These are phyloP conservation scores for Phytophthora rubi DNA, from an alignment of 352 stramenopile genomes.

Conservation along the genomic window DNA sequence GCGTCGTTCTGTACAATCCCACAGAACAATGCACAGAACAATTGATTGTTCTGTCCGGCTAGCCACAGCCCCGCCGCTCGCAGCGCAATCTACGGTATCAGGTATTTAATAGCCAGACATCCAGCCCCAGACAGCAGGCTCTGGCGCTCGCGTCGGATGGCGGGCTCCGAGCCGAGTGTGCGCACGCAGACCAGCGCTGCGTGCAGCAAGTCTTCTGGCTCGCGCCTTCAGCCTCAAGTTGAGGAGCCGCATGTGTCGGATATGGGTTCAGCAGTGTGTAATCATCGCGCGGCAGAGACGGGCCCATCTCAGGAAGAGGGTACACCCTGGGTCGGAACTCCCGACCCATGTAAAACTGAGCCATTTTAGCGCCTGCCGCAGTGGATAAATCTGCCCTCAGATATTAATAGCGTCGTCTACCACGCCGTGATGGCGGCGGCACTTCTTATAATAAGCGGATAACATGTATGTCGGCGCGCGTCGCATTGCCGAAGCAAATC, in stretches of 20 bases:
- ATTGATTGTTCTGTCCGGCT: too few species aligned
- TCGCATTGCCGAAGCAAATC: constrained; percentile 20
- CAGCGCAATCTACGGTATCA: not conserved
- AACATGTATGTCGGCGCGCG: not conserved
- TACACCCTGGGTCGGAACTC: not conserved
- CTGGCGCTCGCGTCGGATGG: not conserved
- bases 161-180: not conserved
- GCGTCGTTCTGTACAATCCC: too few species aligned
- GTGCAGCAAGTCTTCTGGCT: not conserved
- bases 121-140: not conserved
- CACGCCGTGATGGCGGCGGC: not conserved
- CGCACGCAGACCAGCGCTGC: not conserved
- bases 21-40: too few species aligned
- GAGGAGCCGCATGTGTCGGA: constrained; percentile 1
- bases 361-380: not conserved
- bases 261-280: constrained; percentile 25
- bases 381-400: too few species aligned
- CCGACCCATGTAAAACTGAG: constrained; percentile 7
- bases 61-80: not conserved
- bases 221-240: not conserved
- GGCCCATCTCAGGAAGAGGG: constrained; percentile 15
- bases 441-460: not conserved
- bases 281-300: constrained; percentile 13
- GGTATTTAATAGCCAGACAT: not conserved
- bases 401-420: not conserved